Conservation (phyloP, 495 filamentous ascomycete species). For the Talaromyces ruber region DNA sequence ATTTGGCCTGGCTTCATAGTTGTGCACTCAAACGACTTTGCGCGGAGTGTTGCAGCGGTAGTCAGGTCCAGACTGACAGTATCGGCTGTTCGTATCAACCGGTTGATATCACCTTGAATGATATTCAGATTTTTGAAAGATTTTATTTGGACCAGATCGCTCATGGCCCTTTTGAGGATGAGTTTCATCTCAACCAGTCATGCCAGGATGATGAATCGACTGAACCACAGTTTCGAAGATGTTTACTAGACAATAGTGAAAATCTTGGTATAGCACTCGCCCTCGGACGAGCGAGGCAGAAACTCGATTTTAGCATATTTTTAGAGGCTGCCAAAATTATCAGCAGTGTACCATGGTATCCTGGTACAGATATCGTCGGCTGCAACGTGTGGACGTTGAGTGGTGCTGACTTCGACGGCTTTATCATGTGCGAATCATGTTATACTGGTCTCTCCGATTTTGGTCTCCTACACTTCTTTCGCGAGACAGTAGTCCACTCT, state of each 20-base stretch:
- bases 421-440: neutral
- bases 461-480: neutral
- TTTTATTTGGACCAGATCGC: neutral
- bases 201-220: neutral
- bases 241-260: neutral
- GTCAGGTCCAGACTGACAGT: neutral
- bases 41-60: neutral
- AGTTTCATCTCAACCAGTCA: neutral
- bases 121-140: neutral
- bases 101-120: neutral
- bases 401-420: neutral
- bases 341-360: neutral
- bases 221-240: neutral
- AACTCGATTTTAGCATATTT: neutral
- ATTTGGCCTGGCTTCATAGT: neutral
- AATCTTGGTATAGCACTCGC: neutral
- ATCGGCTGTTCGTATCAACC: neutral
- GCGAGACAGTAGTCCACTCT: neutral
- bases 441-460: neutral
- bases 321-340: neutral
- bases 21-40: neutral
- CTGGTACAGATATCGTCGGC: neutral
- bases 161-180: neutral
- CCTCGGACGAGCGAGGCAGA: neutral
- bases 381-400: neutral